Evolutionary conservation across 2,329 filamentous ascomycete species (phyloP).

Genomic region (Aspergillus costaricaensis): DNA sequence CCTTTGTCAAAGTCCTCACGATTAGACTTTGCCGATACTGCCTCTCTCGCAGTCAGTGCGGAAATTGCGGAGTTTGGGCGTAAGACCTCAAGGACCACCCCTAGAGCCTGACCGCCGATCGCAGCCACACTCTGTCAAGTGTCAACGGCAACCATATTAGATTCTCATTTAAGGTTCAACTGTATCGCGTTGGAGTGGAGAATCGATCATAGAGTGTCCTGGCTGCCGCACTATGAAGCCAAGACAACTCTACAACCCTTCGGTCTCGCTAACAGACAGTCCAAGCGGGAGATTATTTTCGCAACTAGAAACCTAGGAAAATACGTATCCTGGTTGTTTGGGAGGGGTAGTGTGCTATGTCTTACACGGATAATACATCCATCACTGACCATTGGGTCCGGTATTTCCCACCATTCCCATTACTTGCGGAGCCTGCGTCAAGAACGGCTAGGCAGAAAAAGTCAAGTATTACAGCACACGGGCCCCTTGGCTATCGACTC

Average conservation of each 20-base stretch:
- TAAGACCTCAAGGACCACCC: constrained; percentile 5
- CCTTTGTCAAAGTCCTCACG: constrained; percentile 11
- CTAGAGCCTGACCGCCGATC: constrained; percentile 16
- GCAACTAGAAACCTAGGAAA: neutral
- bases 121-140: constrained; percentile 3
- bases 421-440: constrained; percentile 10
- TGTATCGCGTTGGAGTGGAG: constrained; percentile 4
- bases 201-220: neutral
- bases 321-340: neutral
- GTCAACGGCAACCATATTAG: constrained; percentile 2
- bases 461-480: constrained; percentile 9
- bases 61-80: constrained; percentile 11
- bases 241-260: neutral
- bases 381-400: neutral
- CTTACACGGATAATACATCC: neutral
- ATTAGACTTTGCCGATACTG: constrained; percentile 8
- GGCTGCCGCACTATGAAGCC: neutral
- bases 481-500: constrained; percentile 8
- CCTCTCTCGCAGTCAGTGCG: constrained; percentile 2
- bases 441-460: constrained; percentile 7
- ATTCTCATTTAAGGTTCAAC: constrained; percentile 4
- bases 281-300: neutral
- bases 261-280: neutral
- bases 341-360: neutral
- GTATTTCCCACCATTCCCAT: neutral